Evolutionary conservation across 257 asterid species (phyloP), one percentile per base, ranked within the genome.

Genomic region (Jacaranda mimosifolia): DNA sequence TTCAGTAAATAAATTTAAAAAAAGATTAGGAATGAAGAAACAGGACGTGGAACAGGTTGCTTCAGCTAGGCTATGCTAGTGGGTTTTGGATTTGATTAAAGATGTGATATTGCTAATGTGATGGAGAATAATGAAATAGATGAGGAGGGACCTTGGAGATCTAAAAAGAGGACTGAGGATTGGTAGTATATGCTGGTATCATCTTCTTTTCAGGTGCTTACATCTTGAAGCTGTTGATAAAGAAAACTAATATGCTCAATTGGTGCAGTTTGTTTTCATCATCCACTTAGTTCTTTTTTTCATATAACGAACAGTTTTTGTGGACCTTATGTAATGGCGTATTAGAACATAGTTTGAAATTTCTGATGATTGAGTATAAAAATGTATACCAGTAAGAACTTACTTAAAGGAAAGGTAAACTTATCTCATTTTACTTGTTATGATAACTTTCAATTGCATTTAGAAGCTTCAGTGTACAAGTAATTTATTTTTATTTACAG

Each of bases 211-310:
- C 17, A 72, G 53, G 66, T 63, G 82, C 66, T 60, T 36, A 43
- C 42, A 43, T 70, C 42, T 59, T 67, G 57, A 63, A 32, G 65
- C 63, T 73, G 17, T 72, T 79, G 14, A 74, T 80, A 10, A 60
- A 7, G 46, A 63, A 63, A 75, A 15, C 38, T 42, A 35, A 10
- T 35, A 55, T 2, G 59, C 49, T 70, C 72, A 60, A 18, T 72
- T 68, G 52, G 42, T 69, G 73, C 51, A 19, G 32, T 63, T 38
- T 55, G 42, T 48, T 78, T 42, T 74, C 69, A 9, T 32, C 55
- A 62, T 52, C 26, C 40, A 17, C 59, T 82, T 38, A 3, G 70
- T 53, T 83, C 77, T 40, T 71, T 67, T 67, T 48, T 13, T 39
- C 57, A 56, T 46, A 55, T 12, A 45, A 45, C 11, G 7, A 51